phyloP scores from a whole-genome alignment of 768 basidiomycete species.

The Galerina sulciceps region DNA sequence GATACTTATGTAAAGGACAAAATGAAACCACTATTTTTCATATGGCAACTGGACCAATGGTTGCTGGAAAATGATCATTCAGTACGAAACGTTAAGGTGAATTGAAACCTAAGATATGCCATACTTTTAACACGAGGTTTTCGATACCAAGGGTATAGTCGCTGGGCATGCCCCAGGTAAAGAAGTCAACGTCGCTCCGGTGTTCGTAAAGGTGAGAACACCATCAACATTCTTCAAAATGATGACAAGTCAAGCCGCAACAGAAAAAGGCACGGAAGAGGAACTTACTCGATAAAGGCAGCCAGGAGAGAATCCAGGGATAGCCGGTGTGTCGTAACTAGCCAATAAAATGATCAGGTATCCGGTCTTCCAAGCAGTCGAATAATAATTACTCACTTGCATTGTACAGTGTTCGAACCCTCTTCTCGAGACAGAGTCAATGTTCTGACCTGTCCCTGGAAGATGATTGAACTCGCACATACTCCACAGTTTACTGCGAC shows the following conservation, averaged over 20 bases:
- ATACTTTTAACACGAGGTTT: no score
- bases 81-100: no score
- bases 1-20: no score
- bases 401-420: constrained; percentile 9
- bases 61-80: no score
- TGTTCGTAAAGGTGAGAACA: background rate
- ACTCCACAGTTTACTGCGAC: constrained; percentile 10
- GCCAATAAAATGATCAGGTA: background rate
- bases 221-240: background rate
- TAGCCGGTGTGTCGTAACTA: background rate
- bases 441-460: constrained; percentile 1
- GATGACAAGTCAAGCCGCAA: background rate
- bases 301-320: background rate
- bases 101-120: no score
- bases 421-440: constrained; percentile 11
- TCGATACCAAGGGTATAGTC: no score
- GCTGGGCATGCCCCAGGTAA: background rate
- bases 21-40: no score
- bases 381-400: constrained; percentile 3
- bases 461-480: constrained; percentile 4
- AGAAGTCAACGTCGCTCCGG: background rate
- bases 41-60: no score
- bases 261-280: background rate
- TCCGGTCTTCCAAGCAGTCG: no score
- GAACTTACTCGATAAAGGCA: background rate